Base-by-base conservation (phyloP, 345 rosid species). In the Eucalyptus erythrocorys region DNA sequence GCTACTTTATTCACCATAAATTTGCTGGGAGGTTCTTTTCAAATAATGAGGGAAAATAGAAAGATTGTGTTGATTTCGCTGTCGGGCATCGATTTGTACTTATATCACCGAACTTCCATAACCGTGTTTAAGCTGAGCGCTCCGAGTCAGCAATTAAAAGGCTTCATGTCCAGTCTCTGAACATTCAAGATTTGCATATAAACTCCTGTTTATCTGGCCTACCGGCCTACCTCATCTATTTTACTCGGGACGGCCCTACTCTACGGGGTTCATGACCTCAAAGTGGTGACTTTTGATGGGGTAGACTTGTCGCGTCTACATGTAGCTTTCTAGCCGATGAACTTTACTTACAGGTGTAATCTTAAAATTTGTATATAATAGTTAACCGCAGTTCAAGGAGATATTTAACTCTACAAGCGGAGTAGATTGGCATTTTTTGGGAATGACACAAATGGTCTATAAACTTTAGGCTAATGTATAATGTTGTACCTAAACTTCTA, bases 391-490 rank as follows among this genome's bases (percentile, higher is more conserved):
- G 43, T 34, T 37, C 81, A 68, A 68, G 2, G 11, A 68, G 81
- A 34, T 40, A 21, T 76, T 10, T 21, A 21, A 40, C 82, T 76
- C 40, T 40, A 40, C 82, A 76, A 37, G 82, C 8, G 19, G 26
- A 76, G 9, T 76, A 11, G 5, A 37, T 40, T 26, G 42, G 15
- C 11, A 42, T 76, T 40, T 76, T 76, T 19, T 15, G 3, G 32
- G 17, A 21, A 37, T 76, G 30, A 40, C 14, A 76, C 8, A 21
- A 71, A 71, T 10, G 27, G 47, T 19, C 2, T 12, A 21, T 37
- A 11, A 76, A 37, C 0, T 34, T 76, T 76, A 8, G 4, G 21
- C 2, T 0, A 40, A 40, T 21, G 1, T 37, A 43, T 0, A 21
- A 76, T 37, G 1, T 21, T 0, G 1, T 76, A 4, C 4, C 1